Conservation (phyloP, 2,329 filamentous ascomycete genomes). For the Leptographium flavum region DNA sequence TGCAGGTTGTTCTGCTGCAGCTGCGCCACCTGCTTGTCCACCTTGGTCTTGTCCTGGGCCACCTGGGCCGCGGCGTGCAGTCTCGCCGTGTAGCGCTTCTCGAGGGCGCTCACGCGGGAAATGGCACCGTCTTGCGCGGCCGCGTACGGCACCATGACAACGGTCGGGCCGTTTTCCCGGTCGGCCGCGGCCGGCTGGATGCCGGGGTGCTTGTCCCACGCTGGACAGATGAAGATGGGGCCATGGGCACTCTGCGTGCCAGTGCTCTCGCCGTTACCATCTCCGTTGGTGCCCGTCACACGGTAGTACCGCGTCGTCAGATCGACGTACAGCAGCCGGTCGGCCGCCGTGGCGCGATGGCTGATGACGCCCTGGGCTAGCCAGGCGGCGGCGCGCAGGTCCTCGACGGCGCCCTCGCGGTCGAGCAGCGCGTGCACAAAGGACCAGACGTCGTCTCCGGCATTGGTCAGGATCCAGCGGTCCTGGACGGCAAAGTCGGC, state of each 20-base stretch:
- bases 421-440: constrained; percentile 34
- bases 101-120: constrained; percentile 19
- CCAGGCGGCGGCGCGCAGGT: constrained; percentile 17
- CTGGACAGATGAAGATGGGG: constrained; percentile 40
- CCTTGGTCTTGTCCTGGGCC: constrained; percentile 2
- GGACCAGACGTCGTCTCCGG: constrained; percentile 34
- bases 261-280: too few relatives aligned
- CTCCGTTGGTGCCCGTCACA: background rate
- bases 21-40: background rate
- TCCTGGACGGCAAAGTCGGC: constrained; percentile 31
- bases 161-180: constrained; percentile 29
- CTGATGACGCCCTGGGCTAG: constrained; percentile 21
- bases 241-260: too few relatives aligned
- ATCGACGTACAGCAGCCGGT: constrained; percentile 29
- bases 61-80: constrained; percentile 4
- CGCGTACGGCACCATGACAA: constrained; percentile 15
- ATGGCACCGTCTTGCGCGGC: constrained; percentile 12
- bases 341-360: constrained; percentile 16
- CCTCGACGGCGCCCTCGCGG: constrained; percentile 20
- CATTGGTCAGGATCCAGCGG: constrained; percentile 39
- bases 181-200: constrained; percentile 25
- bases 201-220: constrained; percentile 29
- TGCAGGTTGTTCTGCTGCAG: constrained; percentile 6
- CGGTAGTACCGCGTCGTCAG: constrained; percentile 38
- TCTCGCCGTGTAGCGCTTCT: constrained; percentile 13